phyloP scores from a whole-genome alignment of 495 filamentous ascomycete genomes.

The Monascus purpureus region DNA sequence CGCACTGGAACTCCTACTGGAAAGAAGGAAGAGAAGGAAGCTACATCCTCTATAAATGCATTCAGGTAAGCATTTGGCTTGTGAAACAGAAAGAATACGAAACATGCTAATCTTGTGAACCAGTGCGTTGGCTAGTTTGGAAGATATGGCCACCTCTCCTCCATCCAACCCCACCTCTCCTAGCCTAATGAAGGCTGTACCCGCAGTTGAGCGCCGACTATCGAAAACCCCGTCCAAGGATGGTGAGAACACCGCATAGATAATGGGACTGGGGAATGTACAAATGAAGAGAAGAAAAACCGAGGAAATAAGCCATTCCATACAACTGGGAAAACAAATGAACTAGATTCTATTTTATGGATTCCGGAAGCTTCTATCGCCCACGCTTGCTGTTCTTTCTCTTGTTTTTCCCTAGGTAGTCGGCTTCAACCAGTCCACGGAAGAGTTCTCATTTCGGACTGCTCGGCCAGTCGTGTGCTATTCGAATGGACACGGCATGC shows the following conservation, averaged over 20 bases:
- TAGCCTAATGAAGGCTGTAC: constrained; percentile 37
- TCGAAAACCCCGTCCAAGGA: constrained; percentile 37
- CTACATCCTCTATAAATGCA: constrained; percentile 62
- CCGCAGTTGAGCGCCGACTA: constrained; percentile 30
- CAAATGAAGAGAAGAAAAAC: constrained; percentile 2
- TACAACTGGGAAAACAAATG: no score
- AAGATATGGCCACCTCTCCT: constrained; percentile 43
- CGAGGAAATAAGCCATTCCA: neutral
- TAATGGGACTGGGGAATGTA: constrained; percentile 3
- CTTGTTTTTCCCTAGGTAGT: constrained; percentile 4
- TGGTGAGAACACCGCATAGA: constrained; percentile 33
- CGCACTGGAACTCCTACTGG: constrained; percentile 69
- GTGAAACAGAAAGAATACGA: constrained; percentile 8
- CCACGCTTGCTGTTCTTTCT: constrained; percentile 3
- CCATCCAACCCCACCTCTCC: constrained; percentile 46
- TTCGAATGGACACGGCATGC: no score
- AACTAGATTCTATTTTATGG: no score
- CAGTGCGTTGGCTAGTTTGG: constrained; percentile 45
- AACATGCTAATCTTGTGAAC: constrained; percentile 1
- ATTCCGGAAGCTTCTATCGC: no score
- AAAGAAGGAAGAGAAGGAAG: constrained; percentile 53
- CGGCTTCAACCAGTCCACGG: no score
- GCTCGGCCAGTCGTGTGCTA: no score
- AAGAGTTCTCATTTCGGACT: no score
- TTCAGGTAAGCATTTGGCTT: constrained; percentile 53